phyloP scores from a whole-genome alignment of 148 eudicot genomes.

The Pouteria glomerata region DNA sequence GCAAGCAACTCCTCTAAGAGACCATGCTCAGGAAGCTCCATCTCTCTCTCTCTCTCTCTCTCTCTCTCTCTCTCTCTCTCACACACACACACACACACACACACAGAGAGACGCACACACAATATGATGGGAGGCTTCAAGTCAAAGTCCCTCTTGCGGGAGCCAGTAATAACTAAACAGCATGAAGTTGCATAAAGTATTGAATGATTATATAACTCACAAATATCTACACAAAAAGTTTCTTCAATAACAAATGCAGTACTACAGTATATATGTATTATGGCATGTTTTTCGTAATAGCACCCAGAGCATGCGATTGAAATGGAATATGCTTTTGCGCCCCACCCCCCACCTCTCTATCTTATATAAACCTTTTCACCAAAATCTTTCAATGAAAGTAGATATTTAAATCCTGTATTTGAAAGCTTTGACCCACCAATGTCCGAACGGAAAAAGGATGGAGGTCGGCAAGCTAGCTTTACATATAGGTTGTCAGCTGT shows the following conservation, averaged over 20 bases:
- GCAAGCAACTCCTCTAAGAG: constrained; percentile 27
- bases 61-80: constrained; percentile 8
- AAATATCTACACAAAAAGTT: background rate
- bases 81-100: constrained; percentile 2
- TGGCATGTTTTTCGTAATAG: constrained; percentile 1
- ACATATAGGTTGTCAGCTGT: background rate
- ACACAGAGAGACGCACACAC: constrained; percentile 13
- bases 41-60: constrained; percentile 27
- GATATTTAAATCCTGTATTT: constrained; percentile 7
- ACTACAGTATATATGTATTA: background rate
- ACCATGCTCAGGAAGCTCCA: constrained; percentile 29
- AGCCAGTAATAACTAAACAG: too few species aligned
- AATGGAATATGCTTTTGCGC: constrained; percentile 19
- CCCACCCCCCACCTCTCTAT: constrained; percentile 1
- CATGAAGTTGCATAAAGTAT: constrained; percentile 1
- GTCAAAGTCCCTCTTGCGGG: too few species aligned
- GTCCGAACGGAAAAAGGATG: constrained; percentile 26
- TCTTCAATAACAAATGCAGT: background rate
- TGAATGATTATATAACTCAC: background rate
- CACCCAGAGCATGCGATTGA: constrained; percentile 6
- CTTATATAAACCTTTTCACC: constrained; percentile 7
- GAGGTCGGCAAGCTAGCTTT: too few species aligned
- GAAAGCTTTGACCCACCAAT: constrained; percentile 25
- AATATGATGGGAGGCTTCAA: background rate
- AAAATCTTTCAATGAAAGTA: constrained; percentile 1